phyloP scores from a whole-genome alignment of 352 stramenopile genomes.

The Phytophthora pseudosyringae region DNA sequence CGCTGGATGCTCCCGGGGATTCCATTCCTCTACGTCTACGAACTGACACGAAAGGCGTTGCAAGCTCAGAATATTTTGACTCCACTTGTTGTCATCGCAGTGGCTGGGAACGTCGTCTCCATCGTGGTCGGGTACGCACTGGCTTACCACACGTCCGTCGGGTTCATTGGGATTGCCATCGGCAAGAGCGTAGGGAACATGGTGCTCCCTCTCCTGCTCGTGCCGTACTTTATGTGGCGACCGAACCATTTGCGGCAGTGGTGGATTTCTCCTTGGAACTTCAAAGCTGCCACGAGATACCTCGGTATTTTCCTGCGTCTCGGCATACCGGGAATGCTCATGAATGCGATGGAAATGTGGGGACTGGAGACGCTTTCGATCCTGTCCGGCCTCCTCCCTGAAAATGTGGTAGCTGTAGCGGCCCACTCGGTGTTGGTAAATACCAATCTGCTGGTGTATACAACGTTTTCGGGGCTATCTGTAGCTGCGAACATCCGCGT shows the following conservation, averaged over 20 bases:
- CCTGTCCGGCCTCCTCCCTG: background rate
- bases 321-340: slow-evolving; percentile 14
- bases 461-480: background rate
- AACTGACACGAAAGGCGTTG: slow-evolving; percentile 73
- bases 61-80: slow-evolving; percentile 71
- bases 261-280: background rate
- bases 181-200: background rate
- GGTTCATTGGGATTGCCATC: background rate
- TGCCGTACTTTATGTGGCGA: slow-evolving; percentile 10
- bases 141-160: background rate
- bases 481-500: background rate
- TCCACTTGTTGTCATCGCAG: slow-evolving; percentile 61
- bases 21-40: slow-evolving; percentile 76
- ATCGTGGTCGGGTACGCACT: background rate
- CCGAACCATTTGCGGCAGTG: background rate
- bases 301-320: background rate
- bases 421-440: background rate
- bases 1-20: slow-evolving; percentile 56
- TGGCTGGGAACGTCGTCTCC: background rate
- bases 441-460: background rate
- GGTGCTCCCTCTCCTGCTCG: background rate
- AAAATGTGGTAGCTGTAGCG: background rate
- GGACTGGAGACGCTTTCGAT: background rate
- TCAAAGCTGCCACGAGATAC: background rate
- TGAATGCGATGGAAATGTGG: background rate